Evolutionary conservation across 768 basidiomycete species (phyloP), one percentile per base, ranked within the genome.

Genomic region (Heimioporus sp.): DNA sequence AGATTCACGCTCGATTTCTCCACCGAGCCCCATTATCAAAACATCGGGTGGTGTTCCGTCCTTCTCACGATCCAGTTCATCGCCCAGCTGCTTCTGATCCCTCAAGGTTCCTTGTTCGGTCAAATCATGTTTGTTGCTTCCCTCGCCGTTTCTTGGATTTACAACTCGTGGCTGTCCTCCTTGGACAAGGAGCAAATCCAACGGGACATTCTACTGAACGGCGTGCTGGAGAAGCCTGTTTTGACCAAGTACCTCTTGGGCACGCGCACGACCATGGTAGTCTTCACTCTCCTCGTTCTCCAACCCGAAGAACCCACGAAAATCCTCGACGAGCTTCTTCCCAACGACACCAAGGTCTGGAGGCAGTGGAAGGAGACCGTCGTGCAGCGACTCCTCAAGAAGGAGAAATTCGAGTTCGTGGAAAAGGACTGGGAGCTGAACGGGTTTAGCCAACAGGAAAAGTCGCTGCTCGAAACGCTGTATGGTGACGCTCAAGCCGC

Each of bases 111-210:
- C 0, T 49, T 71, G 8, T 71, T 72, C 28, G 71, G 72, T 13
- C 72, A 73, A 53, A 57, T 69, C 51, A 60, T 73, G 62, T 73
- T 73, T 43, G 59, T 73, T 34, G 0, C 48, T 12, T 65, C 71
- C 0, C 67, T 73, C 10, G 64, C 51, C 16, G 64, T 70, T 30
- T 73, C 72, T 16, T 72, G 69, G 69, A 21, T 57, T 5, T 72
- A 73, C 45, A 73, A 71, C 39, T 65, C 63, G 10, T 72, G 63
- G 59, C 46, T 73, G 3, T 66, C 72, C 4, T 69, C 67, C 10
- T 57, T 77, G 71, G 73, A 79, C 43, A 68, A 56, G 48, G 68
- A 65, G 13, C 59, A 56, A 38, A 55, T 63, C 10, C 63, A 73
- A 52, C 59, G 54, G 28, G 46, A 59, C 24, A 49, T 71, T 12